Base-by-base conservation (phyloP, 805 yeast genomes). In the Wickerhamiella slavikovae region DNA sequence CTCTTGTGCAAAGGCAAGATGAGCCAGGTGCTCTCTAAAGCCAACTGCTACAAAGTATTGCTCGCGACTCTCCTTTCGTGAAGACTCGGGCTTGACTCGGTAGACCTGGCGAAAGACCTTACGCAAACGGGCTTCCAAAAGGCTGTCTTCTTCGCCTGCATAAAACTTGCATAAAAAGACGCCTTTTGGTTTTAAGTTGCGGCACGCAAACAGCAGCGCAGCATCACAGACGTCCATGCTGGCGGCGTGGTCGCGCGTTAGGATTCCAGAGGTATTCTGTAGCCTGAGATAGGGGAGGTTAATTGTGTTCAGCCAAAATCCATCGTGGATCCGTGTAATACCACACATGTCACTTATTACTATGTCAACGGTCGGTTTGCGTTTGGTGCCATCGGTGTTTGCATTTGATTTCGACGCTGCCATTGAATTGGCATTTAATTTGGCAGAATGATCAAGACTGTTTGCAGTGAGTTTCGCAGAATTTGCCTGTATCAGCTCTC, bases 161-260 rank as follows among this genome's bases (percentile, higher is more conserved):
- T 66, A 83, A 41, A 71, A 74, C 51, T 89, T 89, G 58, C 92
- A 75, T 10, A 80, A 73, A 43, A 79, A 66, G 8, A 56, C 43
- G 1, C 98, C 98, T 17, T 66, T 66, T 4, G 70, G 66, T 36
- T 59, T 68, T 17, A 89, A 52, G n/a, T 77, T 51, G 36, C 70
- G 74, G 30, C 73, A 60, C 1, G 91, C 73, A 29, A 83, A 61
- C 5, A 78, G 60, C 29, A 89, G 49, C 0, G 93, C 94, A 0
- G 94, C 94, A 42, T 79, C 89, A 49, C 95, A 85, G 17, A 85
- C 55, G 45, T 83, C 83, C 38, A 89, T 74, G 36, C 93, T 80
- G 39, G 68, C 68, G 10, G 64, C 55, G 51, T 85, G 96, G 49
- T 85, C 98, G 38, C 68, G 66, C 24, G 75, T 69, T 7, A 71